phyloP scores from a whole-genome alignment of 1,284 basidiomycete genomes.

The Papiliotrema fonsecae region DNA sequence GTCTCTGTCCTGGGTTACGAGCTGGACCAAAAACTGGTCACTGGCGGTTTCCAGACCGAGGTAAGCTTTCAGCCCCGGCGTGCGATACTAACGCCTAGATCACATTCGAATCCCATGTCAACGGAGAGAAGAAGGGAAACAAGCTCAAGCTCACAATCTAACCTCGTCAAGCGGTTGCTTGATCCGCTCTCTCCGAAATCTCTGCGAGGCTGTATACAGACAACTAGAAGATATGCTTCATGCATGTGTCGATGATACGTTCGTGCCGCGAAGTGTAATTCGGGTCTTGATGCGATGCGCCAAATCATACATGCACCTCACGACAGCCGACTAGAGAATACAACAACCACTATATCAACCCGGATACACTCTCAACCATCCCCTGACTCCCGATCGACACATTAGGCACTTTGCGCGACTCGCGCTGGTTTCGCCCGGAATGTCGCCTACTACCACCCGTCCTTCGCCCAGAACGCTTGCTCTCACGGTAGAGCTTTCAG shows the following conservation, averaged over 20 bases:
- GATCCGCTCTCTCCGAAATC: too few relatives aligned
- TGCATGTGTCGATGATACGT: neutral
- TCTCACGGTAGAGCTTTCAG: neutral
- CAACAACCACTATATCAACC: conserved; percentile 3
- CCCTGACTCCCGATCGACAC: conserved; percentile 14
- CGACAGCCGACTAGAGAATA: neutral
- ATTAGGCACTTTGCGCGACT: conserved; percentile 13
- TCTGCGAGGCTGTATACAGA: too few relatives aligned
- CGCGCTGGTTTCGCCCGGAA: neutral
- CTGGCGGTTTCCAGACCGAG: conserved; percentile 61
- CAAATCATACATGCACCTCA: neutral
- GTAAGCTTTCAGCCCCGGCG: too few relatives aligned
- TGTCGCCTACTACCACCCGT: neutral
- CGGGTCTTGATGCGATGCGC: too few relatives aligned
- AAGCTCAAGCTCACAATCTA: conserved; percentile 71
- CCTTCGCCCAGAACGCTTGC: conserved; percentile 1
- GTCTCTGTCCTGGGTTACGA: conserved; percentile 6
- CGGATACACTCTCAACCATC: conserved; percentile 18
- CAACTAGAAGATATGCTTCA: too few relatives aligned
- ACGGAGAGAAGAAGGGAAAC: conserved; percentile 92
- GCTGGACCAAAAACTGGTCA: conserved; percentile 8
- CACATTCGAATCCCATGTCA: conserved; percentile 82
- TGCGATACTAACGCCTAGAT: conserved; percentile 50
- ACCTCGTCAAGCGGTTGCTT: conserved; percentile 12
- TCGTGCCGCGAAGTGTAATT: too few relatives aligned